A percentile compares a stretch with the other conserved stretches of the same genome.
Evolutionary conservation across 106 monocot species (phyloP).

Genomic region (Dioscorea zingiberensis): DNA sequence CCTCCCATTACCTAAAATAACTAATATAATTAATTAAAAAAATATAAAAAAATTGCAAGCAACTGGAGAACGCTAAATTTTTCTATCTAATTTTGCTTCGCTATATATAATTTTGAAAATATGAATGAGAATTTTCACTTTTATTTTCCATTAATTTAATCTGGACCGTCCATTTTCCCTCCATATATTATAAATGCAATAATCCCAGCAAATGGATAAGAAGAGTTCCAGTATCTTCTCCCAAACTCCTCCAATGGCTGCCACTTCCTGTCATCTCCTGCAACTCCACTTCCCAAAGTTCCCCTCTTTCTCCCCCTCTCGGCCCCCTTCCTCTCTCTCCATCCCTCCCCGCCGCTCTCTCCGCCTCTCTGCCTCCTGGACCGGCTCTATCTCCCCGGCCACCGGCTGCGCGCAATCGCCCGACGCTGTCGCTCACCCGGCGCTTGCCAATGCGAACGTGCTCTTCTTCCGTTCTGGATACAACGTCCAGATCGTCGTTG

Average conservation of each 20-base stretch:
- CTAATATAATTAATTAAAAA: no score
- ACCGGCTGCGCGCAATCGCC: not conserved
- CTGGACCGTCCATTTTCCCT: no score
- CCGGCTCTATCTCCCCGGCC: not conserved
- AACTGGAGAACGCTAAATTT: no score
- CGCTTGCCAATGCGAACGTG: slow-evolving; percentile 3
- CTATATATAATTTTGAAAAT: no score
- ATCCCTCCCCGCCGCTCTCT: not conserved
- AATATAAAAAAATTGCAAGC: no score
- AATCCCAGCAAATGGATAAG: no score
- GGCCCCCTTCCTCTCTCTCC: slow-evolving; percentile 1
- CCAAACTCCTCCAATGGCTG: not conserved
- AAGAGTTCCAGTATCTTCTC: no score
- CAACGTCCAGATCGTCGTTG: slow-evolving; percentile 66
- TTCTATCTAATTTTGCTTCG: no score
- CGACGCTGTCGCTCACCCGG: slow-evolving; percentile 5
- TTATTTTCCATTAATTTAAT: no score
- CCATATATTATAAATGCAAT: no score
- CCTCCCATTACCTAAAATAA: no score
- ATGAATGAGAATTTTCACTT: no score
- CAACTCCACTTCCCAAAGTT: slow-evolving; percentile 16
- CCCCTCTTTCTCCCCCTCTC: not conserved
- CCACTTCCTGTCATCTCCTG: slow-evolving; percentile 17
- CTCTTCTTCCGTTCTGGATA: slow-evolving; percentile 38
- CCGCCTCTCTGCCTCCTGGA: not conserved